Percentiles rank a stretch among this genome's conserved stretches.
These are phyloP conservation scores for Thelephora aurantiotincta DNA, from an alignment of 768 basidiomycete species.

Conservation along the genomic window DNA sequence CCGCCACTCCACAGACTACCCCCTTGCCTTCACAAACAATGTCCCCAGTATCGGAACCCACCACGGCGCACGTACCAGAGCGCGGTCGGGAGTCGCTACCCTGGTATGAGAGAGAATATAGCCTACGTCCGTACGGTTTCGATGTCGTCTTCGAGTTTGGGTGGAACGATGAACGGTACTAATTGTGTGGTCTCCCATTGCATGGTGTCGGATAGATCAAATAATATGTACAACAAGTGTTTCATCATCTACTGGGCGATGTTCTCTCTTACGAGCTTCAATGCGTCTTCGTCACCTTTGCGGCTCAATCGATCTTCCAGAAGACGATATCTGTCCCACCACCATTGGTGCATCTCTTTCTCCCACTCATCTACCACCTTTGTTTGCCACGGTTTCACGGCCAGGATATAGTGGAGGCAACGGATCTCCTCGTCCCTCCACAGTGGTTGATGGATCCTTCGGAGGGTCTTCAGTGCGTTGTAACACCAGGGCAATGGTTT, in stretches of 20 bases:
- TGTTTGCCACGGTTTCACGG: slow-evolving; percentile 76
- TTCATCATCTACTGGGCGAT: slow-evolving; percentile 20
- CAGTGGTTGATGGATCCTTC: slow-evolving; percentile 50
- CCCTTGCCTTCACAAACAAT: neutral
- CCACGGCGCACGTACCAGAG: neutral
- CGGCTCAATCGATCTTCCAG: slow-evolving; percentile 27
- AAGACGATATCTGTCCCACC: slow-evolving; percentile 55
- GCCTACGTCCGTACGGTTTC: slow-evolving; percentile 60
- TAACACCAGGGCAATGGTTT: slow-evolving; percentile 73
- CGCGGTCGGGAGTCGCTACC: slow-evolving; percentile 2
- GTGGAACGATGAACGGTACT: slow-evolving; percentile 23
- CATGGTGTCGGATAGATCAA: too few species aligned
- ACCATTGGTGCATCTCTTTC: slow-evolving; percentile 51
- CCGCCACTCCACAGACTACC: neutral
- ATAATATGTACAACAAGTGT: neutral
- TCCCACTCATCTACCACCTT: slow-evolving; percentile 31
- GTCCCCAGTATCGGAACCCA: neutral
- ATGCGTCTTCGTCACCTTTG: slow-evolving; percentile 28
- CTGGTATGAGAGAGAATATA: slow-evolving; percentile 39
- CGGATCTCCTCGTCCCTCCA: slow-evolving; percentile 83
- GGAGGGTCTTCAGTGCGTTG: slow-evolving; percentile 86
- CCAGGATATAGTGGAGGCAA: slow-evolving; percentile 77
- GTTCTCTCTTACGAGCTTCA: slow-evolving; percentile 35
- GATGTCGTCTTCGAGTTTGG: slow-evolving; percentile 63
- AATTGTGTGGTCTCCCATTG: too few species aligned